These are phyloP conservation scores for Rhytidiadelphus loreus DNA, from an alignment of 225 moss, liverwort and hornwort species.

Conservation along the genomic window DNA sequence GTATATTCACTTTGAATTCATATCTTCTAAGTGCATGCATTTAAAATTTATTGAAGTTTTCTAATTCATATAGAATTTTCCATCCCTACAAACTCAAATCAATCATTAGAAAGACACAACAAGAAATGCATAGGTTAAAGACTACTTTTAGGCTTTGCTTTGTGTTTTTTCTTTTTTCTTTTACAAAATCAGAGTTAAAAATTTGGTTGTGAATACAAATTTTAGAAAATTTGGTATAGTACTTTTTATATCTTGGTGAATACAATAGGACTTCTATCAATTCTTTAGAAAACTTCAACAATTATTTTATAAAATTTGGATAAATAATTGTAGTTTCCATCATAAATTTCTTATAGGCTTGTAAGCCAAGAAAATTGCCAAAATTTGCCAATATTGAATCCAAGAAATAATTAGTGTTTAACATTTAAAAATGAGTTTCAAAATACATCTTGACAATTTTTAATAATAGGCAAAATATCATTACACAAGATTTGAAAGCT, in stretches of 20 bases:
- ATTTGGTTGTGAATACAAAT: background rate
- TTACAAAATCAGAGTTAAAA: background rate
- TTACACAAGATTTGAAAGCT: background rate
- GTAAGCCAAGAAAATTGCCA: background rate
- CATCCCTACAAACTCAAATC: too few species aligned
- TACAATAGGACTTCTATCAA: background rate
- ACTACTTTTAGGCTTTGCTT: background rate
- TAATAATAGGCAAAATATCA: background rate
- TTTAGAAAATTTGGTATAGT: background rate
- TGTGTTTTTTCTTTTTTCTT: accelerated
- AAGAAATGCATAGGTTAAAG: background rate
- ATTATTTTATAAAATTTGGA: background rate
- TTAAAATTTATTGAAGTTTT: background rate
- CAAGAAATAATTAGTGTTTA: background rate
- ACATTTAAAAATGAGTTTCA: background rate
- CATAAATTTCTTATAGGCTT: accelerated
- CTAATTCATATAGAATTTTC: background rate
- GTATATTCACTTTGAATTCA: background rate
- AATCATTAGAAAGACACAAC: background rate
- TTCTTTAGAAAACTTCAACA: background rate
- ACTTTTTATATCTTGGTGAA: background rate
- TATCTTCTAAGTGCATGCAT: background rate
- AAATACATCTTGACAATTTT: background rate
- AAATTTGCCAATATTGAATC: background rate
- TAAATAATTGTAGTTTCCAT: background rate